Conservation (phyloP, 2,329 filamentous ascomycete species). For the Cercospora sp. region DNA sequence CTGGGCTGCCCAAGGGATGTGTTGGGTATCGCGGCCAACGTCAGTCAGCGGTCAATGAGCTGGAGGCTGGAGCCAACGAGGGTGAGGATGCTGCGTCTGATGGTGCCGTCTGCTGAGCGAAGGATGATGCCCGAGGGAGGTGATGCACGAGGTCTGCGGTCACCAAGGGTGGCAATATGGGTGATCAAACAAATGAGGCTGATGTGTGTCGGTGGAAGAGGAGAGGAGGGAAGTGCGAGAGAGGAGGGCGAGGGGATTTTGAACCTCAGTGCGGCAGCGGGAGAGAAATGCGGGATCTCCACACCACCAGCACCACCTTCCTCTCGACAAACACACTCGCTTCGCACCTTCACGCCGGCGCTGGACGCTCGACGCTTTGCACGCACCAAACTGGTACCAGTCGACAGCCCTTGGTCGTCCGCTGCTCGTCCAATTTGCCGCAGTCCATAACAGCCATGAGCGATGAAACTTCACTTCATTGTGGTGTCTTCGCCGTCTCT, state of each 20-base stretch:
- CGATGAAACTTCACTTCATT: not conserved
- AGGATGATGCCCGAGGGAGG: not conserved
- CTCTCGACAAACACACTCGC: not conserved
- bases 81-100: constrained; percentile 5
- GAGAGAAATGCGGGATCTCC: not conserved
- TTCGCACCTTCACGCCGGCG: not conserved
- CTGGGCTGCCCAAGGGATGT: not conserved
- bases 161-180: not conserved
- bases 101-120: not conserved
- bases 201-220: constrained; percentile 6
- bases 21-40: not conserved
- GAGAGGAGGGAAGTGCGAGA: constrained; percentile 11
- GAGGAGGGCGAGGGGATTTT: not conserved
- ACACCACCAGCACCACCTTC: not conserved
- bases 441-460: not conserved
- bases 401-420: not conserved
- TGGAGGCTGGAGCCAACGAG: not conserved
- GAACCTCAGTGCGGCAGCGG: not conserved
- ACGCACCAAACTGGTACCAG: not conserved
- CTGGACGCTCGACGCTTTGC: not conserved
- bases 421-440: not conserved
- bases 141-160: not conserved
- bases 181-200: constrained; percentile 2
- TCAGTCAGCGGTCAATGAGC: not conserved
- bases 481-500: not conserved